phyloP scores from a whole-genome alignment of 2,329 filamentous ascomycete genomes.

The Alternaria metachromatica region DNA sequence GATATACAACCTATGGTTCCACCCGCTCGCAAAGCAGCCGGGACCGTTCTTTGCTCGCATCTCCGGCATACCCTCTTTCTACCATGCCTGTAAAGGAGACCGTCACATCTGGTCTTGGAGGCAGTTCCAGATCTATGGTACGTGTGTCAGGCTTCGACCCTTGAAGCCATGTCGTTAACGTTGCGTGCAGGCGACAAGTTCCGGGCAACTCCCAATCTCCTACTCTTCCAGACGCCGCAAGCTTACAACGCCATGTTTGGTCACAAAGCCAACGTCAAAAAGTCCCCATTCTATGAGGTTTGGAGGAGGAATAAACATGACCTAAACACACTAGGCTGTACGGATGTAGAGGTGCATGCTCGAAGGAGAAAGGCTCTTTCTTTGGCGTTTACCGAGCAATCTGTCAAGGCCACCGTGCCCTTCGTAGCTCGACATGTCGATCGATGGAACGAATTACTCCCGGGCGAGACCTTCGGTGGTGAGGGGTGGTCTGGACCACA shows the following conservation, averaged over 20 bases:
- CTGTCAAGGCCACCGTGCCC: slow-evolving; percentile 10
- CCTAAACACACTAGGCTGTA: slow-evolving; percentile 12
- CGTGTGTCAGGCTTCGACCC: not conserved
- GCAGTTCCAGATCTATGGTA: slow-evolving; percentile 13
- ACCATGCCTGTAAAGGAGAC: slow-evolving; percentile 15
- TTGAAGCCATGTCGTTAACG: not conserved
- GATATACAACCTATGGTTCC: slow-evolving; percentile 15
- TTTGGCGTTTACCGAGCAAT: slow-evolving; percentile 23
- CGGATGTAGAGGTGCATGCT: slow-evolving; percentile 16
- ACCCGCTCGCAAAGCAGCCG: slow-evolving; percentile 12
- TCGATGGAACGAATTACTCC: slow-evolving; percentile 18
- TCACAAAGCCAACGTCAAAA: slow-evolving; percentile 14
- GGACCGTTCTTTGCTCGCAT: slow-evolving; percentile 13
- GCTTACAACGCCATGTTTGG: slow-evolving; percentile 52
- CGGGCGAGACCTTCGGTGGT: not conserved
- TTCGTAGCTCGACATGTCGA: slow-evolving; percentile 22
- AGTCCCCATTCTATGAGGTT: slow-evolving; percentile 18
- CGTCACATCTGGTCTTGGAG: slow-evolving; percentile 25
- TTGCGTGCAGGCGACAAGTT: slow-evolving; percentile 1
- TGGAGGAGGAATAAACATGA: slow-evolving; percentile 18
- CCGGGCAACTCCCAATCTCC: slow-evolving; percentile 24
- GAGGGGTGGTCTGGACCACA: slow-evolving; percentile 15
- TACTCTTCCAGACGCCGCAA: slow-evolving; percentile 73
- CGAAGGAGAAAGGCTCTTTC: slow-evolving; percentile 19
- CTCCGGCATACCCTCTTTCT: slow-evolving; percentile 15